Conservation (phyloP, 176 grass and related monocot species). For the Oryza brachyantha region DNA sequence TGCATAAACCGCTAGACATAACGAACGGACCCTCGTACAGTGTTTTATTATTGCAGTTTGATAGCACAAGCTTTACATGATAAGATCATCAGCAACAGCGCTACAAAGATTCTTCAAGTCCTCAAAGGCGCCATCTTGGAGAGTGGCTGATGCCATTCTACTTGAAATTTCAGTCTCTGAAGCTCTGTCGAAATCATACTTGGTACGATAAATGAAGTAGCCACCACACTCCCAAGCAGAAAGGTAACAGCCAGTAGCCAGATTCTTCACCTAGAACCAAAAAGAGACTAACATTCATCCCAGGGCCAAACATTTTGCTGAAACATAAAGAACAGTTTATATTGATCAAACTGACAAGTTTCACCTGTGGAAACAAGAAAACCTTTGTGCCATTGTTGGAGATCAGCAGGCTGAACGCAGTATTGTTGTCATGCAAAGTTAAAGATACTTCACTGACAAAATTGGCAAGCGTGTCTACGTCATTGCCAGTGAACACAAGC, state of each 20-base stretch:
- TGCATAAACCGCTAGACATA: not conserved
- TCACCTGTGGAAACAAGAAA: slow-evolving; percentile 70
- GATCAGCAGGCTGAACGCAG: slow-evolving; percentile 52
- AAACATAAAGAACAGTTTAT: not conserved
- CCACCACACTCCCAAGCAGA: slow-evolving; percentile 67
- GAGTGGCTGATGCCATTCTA: slow-evolving; percentile 38
- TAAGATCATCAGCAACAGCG: slow-evolving; percentile 20
- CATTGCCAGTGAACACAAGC: slow-evolving; percentile 51
- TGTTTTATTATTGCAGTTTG: not conserved
- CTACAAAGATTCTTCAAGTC: slow-evolving; percentile 53
- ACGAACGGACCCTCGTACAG: not conserved
- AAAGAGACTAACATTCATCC: not conserved
- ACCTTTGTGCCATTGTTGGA: slow-evolving; percentile 48
- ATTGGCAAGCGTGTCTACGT: slow-evolving; percentile 28
- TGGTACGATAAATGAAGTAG: slow-evolving; percentile 50
- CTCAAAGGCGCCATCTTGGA: slow-evolving; percentile 44
- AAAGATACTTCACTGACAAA: slow-evolving; percentile 42
- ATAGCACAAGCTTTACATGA: slow-evolving; percentile 1
- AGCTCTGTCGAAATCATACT: slow-evolving; percentile 36
- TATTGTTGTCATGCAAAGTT: slow-evolving; percentile 28
- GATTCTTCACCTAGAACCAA: slow-evolving; percentile 36
- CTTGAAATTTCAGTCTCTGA: slow-evolving; percentile 50
- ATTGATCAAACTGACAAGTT: not conserved
- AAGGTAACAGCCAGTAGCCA: slow-evolving; percentile 25
- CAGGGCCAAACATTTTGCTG: not conserved